phyloP scores from a whole-genome alignment of 2,329 filamentous ascomycete species.

The Fusarium brachygibbosum region DNA sequence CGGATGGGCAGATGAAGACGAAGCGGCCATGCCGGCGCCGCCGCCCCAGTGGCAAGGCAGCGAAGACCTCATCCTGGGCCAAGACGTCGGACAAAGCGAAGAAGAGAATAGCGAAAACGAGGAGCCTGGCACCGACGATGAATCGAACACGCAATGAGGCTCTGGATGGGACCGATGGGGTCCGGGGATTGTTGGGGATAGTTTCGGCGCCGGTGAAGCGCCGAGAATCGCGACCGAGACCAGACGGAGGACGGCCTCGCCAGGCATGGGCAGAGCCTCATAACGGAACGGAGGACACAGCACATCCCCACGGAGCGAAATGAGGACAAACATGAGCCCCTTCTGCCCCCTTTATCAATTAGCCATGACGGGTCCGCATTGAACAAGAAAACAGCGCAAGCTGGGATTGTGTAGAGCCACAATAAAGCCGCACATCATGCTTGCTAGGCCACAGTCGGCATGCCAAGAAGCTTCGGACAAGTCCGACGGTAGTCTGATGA shows the following conservation, averaged over 20 bases:
- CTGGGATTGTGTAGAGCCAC: constrained; percentile 39
- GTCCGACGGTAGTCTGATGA: constrained; percentile 46
- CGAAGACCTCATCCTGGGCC: constrained; percentile 71
- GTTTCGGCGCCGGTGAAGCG: constrained; percentile 51
- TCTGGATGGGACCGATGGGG: constrained; percentile 36
- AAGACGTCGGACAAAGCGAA: constrained; percentile 59
- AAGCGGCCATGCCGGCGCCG: constrained; percentile 69
- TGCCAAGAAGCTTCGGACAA: constrained; percentile 47
- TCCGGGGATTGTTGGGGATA: constrained; percentile 38
- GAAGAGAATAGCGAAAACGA: constrained; percentile 48
- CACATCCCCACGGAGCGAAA: constrained; percentile 36
- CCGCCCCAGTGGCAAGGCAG: constrained; percentile 78
- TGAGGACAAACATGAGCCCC: constrained; percentile 25
- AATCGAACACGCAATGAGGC: constrained; percentile 41
- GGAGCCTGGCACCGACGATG: constrained; percentile 42
- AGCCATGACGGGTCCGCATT: constrained; percentile 37
- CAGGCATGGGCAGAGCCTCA: constrained; percentile 40
- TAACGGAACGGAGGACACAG: constrained; percentile 11
- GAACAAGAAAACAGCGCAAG: constrained; percentile 42
- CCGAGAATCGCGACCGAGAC: constrained; percentile 47
- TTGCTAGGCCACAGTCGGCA: constrained; percentile 48
- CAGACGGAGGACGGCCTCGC: constrained; percentile 30
- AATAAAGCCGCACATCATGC: constrained; percentile 44
- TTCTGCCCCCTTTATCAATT: constrained; percentile 44
- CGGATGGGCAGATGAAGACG: constrained; percentile 77